Percentiles rank a stretch among this genome's conserved stretches.
phyloP scores from a whole-genome alignment of 306 rosid species.

The Inga leiocalycina region DNA sequence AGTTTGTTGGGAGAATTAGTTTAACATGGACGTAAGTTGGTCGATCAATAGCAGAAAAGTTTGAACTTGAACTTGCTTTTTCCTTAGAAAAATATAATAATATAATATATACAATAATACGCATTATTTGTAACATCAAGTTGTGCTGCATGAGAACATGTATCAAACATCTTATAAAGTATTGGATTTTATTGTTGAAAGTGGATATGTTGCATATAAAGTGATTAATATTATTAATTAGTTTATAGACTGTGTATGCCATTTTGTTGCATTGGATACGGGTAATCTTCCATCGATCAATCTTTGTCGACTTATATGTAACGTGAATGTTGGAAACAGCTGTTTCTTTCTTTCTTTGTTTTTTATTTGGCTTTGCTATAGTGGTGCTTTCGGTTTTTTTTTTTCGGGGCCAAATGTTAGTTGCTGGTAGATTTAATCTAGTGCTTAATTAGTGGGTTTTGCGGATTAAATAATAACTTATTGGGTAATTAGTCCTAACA shows the following conservation, averaged over 20 bases:
- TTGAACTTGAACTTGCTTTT: background rate
- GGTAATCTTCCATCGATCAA: background rate
- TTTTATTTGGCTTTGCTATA: background rate
- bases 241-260: background rate
- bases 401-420: background rate
- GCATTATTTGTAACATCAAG: background rate
- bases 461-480: background rate
- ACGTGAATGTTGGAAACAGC: conserved; percentile 6
- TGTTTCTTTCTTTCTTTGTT: background rate
- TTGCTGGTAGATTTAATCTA: background rate
- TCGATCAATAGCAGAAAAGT: background rate
- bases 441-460: background rate
- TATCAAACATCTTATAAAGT: background rate
- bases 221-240: background rate
- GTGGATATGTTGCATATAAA: background rate
- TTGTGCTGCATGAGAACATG: background rate
- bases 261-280: conserved; percentile 12
- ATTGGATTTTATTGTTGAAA: background rate
- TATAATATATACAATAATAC: background rate
- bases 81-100: background rate
- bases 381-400: background rate
- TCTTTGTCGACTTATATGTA: background rate
- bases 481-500: no score
- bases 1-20: background rate
- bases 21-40: background rate